phyloP scores from a whole-genome alignment of 2,329 filamentous ascomycete species.

The Arthroderma uncinatum region DNA sequence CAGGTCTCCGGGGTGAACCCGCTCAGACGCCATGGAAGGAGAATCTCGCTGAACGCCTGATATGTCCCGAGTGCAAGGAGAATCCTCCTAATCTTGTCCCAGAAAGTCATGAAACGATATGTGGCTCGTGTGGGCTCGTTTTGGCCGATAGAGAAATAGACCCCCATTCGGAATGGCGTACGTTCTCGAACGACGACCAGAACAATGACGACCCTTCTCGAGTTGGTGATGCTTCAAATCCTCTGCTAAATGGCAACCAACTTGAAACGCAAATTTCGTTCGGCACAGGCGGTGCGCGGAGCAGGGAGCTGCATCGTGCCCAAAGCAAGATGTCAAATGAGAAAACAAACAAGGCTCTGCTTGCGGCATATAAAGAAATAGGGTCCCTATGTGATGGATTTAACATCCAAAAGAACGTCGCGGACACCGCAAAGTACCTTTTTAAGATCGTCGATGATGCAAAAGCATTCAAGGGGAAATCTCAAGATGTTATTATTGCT shows the following conservation, averaged over 20 bases:
- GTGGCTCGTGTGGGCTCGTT: constrained; percentile 80
- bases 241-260: constrained; percentile 79
- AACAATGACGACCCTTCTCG: constrained; percentile 92
- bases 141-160: constrained; percentile 87
- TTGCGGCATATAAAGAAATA: constrained; percentile 80
- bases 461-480: constrained; percentile 90
- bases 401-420: constrained; percentile 66
- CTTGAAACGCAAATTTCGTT: constrained; percentile 81
- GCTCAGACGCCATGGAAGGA: constrained; percentile 52
- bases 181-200: constrained; percentile 96
- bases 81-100: constrained; percentile 90
- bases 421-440: constrained; percentile 84
- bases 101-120: constrained; percentile 86
- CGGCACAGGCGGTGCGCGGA: constrained; percentile 58
- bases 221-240: constrained; percentile 89
- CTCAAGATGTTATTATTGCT: constrained; percentile 84
- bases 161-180: constrained; percentile 94
- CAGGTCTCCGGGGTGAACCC: constrained; percentile 35
- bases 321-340: constrained; percentile 73
- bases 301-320: constrained; percentile 65
- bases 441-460: constrained; percentile 91
- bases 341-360: constrained; percentile 69
- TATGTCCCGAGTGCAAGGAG: constrained; percentile 85
- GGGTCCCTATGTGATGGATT: constrained; percentile 76
- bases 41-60: constrained; percentile 74